Percentiles rank a stretch among this genome's conserved stretches.
These are phyloP conservation scores for Gossypium trilobum DNA, from an alignment of 441 rosid genomes.

Conservation along the genomic window DNA sequence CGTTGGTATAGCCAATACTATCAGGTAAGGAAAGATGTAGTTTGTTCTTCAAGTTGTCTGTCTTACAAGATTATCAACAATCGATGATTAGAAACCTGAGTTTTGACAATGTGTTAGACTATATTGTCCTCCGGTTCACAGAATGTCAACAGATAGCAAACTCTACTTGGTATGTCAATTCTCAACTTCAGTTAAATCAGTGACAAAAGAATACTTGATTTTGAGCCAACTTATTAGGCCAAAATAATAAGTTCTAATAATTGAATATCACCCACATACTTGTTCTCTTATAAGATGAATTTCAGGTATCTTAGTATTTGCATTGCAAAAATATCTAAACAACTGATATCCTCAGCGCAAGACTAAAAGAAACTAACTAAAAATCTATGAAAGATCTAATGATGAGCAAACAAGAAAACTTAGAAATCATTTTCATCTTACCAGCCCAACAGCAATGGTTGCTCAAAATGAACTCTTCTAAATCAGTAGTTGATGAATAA, in stretches of 20 bases:
- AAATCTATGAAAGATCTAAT: not conserved
- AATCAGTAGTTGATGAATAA: not conserved
- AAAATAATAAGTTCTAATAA: not conserved
- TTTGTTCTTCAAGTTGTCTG: not conserved
- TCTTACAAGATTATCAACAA: not conserved
- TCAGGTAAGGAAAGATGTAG: not conserved
- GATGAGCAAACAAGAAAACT: not conserved
- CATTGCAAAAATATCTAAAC: conserved; percentile 5
- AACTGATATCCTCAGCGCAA: not conserved
- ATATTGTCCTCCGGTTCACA: not conserved
- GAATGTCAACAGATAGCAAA: not conserved
- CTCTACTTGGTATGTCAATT: not conserved
- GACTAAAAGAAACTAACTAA: not conserved
- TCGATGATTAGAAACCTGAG: not conserved
- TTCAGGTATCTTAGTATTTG: not conserved
- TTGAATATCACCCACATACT: not conserved
- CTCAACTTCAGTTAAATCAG: not conserved
- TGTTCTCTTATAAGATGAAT: not conserved
- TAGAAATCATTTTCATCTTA: not conserved
- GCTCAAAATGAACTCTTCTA: not conserved
- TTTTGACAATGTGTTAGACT: not conserved
- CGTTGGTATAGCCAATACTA: not conserved
- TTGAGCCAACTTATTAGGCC: not conserved
- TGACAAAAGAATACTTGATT: not conserved
- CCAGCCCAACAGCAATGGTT: not conserved